phyloP scores from a whole-genome alignment of 1,284 basidiomycete genomes.

The Athelia sp. region DNA sequence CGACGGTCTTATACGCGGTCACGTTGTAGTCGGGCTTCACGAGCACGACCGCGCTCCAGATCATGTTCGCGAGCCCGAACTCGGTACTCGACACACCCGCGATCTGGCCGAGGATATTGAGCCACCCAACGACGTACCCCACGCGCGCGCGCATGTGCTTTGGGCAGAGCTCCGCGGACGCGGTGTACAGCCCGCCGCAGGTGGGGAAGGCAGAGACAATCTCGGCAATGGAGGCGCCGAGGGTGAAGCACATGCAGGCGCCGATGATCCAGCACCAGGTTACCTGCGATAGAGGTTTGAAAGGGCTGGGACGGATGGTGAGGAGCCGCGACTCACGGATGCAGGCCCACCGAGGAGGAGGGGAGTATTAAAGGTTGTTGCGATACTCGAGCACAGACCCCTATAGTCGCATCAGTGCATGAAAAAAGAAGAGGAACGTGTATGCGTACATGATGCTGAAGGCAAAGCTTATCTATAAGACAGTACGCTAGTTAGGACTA shows the following conservation, averaged over 20 bases:
- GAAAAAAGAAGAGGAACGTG: background rate
- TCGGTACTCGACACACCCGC: slow-evolving; percentile 85
- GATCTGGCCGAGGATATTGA: slow-evolving; percentile 81
- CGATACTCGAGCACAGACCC: slow-evolving; percentile 74
- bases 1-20: slow-evolving; percentile 64
- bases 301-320: background rate
- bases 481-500: too few relatives aligned
- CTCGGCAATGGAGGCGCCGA: slow-evolving; percentile 76
- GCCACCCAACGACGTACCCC: slow-evolving; percentile 80
- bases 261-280: slow-evolving; percentile 83
- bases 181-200: slow-evolving; percentile 75
- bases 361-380: slow-evolving; percentile 81
- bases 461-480: background rate
- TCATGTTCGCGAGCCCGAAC: slow-evolving; percentile 87
- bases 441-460: slow-evolving; percentile 65
- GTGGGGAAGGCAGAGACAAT: slow-evolving; percentile 80
- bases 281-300: slow-evolving; percentile 32
- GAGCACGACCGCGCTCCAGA: slow-evolving; percentile 71
- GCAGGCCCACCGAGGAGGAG: slow-evolving; percentile 72
- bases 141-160: slow-evolving; percentile 57
- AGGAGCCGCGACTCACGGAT: slow-evolving; percentile 50
- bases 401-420: background rate
- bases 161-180: slow-evolving; percentile 73
- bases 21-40: slow-evolving; percentile 46
- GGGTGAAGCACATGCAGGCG: slow-evolving; percentile 70